Base-by-base conservation (phyloP, 1,139 yeast species). In the Geotrichum candidum region DNA sequence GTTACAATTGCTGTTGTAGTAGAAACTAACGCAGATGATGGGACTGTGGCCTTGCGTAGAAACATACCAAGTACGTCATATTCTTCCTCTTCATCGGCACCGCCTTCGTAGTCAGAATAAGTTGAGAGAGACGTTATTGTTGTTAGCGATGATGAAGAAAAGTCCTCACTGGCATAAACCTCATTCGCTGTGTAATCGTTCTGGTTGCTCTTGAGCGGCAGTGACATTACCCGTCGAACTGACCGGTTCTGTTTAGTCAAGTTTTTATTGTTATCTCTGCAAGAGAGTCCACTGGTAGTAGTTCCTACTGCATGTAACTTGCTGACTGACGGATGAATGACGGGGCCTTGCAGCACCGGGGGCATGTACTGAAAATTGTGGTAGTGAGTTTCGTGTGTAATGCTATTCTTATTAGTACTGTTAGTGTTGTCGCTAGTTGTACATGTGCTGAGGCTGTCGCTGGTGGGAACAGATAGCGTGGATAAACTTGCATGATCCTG, bases 361-460 rank as follows among this genome's bases (percentile, higher is more conserved):
- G 56, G 56, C 50, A 38, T 9, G 5, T 18, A 15, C 5, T 35
- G 29, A 11, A 29, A 35, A 23, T 13, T 29, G 22, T 46, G 27
- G 50, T 22, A 46, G 6, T 35, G n/a, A 4, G 25, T 10, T 29
- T 18, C 9, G 3, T 52, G 10, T n/a, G 25, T 62, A 51, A 68
- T 69, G 9, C 68, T 61, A 23, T 64, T 56, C 22, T 64, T 54
- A 45, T 69, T 69, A 3, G 71, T 64, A 45, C 61, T 63, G 38
- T 33, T 33, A 11, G 38, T 33, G 38, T 33, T 33, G 45, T 35
- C 45, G 15, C 45, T 35, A 10, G 13, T 35, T 11, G 15, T 35
- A 3, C 15, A 18, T 18, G 18, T 18, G 18, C 18, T 18, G 18
- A 18, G 18, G 18, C 18, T 41, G 22, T 41, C 46, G 22, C 18